A percentile compares a stretch with the other conserved stretches of the same genome.
phyloP scores from a whole-genome alignment of 2,329 filamentous ascomycete genomes.

The Epichloe amarillans region DNA sequence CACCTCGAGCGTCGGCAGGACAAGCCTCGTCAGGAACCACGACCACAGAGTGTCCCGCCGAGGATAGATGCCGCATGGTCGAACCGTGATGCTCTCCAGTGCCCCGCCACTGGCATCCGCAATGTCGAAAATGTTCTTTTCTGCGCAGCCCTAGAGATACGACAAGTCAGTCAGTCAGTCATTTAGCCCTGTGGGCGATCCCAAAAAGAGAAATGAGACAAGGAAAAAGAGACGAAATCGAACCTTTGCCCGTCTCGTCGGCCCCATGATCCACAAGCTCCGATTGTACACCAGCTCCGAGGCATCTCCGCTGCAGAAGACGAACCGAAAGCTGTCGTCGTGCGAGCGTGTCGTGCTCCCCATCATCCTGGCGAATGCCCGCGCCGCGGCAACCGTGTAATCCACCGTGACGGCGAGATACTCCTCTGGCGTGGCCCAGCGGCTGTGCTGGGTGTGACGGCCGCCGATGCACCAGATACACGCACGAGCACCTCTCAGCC shows the following conservation, averaged over 20 bases:
- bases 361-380: background rate
- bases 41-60: background rate
- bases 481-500: background rate
- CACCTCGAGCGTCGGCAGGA: slow-evolving; percentile 1
- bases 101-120: background rate
- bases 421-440: slow-evolving; percentile 1
- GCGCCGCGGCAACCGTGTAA: background rate
- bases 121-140: slow-evolving; percentile 1
- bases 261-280: slow-evolving; percentile 3
- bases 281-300: slow-evolving; percentile 3
- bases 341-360: background rate
- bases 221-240: background rate
- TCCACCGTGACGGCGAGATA: slow-evolving; percentile 2
- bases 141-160: background rate
- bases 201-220: background rate
- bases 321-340: background rate
- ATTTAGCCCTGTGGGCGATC: too few relatives aligned
- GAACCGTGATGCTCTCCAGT: slow-evolving; percentile 1
- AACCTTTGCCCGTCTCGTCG: slow-evolving; percentile 3
- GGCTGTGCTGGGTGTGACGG: background rate
- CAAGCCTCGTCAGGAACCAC: slow-evolving; percentile 2
- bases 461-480: slow-evolving; percentile 3
- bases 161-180: background rate
- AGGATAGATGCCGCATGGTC: background rate
- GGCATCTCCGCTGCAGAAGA: slow-evolving; percentile 1